Base-by-base conservation (phyloP, 345 rosid species). In the Rhizophora mangle region DNA sequence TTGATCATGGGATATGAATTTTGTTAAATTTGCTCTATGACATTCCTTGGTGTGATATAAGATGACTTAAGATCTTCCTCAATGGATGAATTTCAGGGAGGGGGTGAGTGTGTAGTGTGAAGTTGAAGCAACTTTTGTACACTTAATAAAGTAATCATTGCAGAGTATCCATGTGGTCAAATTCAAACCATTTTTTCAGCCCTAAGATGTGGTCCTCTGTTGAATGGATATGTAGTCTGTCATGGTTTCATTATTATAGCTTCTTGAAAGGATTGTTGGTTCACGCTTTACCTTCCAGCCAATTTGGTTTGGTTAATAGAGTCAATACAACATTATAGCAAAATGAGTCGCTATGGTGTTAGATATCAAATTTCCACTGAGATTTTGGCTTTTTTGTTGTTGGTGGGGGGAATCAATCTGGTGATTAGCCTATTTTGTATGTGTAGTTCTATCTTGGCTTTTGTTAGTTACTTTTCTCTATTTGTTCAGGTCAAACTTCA, bases 401-500 rank as follows among this genome's bases (percentile, higher is more conserved):
- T 6, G 46, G 18, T 31, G 8, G 15, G 36, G 37, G 10, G 31
- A 27, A 46, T 83, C 86, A 91, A 77, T 89, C 93, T 52, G 85
- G 85, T 63, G 89, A 87, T 63, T 81, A 83, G n/a, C 77, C 93
- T 24, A 86, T 13, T 13, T 43, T 13, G 16, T 13, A 15, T 13
- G 49, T 43, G 49, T 43, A 43, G 18, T 43, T 43, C 49, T 43
- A 15, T 43, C 18, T 8, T 49, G 60, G 15, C 49, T 43, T 55
- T 22, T 64, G 21, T 64, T 64, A 39, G 46, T 63, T 36, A 18
- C 32, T 58, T 52, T 26, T 47, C 27, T 58, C 67, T 59, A 56
- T 70, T 65, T 62, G 67, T 39, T 55, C 72, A 92, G 98, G 56
- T 92, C 96, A 61, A 90, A 92, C 84, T 89, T 90, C 77, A 87